A percentile compares a stretch with the other conserved stretches of the same genome.
These are phyloP conservation scores for Trametes pubescens DNA, from an alignment of 1,284 basidiomycete species.

Conservation along the genomic window DNA sequence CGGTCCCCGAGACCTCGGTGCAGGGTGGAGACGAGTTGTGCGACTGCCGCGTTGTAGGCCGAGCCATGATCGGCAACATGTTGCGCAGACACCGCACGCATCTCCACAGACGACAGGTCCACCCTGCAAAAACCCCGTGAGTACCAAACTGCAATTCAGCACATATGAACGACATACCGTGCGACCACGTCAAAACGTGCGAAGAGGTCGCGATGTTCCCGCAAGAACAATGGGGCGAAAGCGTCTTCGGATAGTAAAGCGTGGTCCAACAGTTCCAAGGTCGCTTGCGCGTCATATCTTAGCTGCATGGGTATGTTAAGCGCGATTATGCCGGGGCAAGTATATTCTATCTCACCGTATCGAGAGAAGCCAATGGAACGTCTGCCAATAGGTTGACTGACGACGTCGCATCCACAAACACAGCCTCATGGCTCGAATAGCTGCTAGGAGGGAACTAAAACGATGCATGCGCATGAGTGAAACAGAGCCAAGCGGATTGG, in stretches of 20 bases:
- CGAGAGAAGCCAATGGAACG: constrained; percentile 75
- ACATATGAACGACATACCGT: constrained; percentile 49
- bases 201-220: constrained; percentile 66
- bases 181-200: constrained; percentile 74
- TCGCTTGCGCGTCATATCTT: constrained; percentile 76
- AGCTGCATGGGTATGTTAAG: constrained; percentile 56
- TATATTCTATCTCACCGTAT: constrained; percentile 56
- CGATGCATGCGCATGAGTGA: background rate
- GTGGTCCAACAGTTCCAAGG: constrained; percentile 68
- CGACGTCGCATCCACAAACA: constrained; percentile 86
- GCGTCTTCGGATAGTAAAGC: constrained; percentile 60
- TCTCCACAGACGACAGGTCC: constrained; percentile 63
- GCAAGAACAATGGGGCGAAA: constrained; percentile 81
- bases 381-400: constrained; percentile 84
- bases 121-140: constrained; percentile 52
- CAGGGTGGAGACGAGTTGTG: constrained; percentile 62
- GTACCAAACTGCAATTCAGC: background rate
- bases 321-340: background rate
- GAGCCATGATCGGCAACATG: constrained; percentile 69
- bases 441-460: constrained; percentile 62
- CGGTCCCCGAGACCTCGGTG: constrained; percentile 78
- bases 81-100: constrained; percentile 52
- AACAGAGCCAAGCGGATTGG: background rate
- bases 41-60: constrained; percentile 60
- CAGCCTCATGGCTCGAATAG: constrained; percentile 58